Base-by-base conservation (phyloP, 169 alveolate species). In the Cryptosporidium bovis region DNA sequence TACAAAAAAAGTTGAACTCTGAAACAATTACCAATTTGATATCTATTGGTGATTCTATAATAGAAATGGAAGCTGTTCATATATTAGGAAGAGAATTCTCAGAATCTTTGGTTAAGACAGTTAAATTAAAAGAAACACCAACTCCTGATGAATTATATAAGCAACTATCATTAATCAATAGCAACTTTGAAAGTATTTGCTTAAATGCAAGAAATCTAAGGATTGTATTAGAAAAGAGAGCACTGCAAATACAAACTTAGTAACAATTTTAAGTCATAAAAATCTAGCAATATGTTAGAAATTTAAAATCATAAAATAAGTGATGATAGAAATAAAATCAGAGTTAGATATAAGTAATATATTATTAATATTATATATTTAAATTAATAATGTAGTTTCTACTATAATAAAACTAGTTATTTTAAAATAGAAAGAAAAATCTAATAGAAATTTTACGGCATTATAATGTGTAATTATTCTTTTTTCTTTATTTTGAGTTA, bases 61-160 rank as follows among this genome's bases (percentile, higher is more conserved):
- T 96, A 64, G 99, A 97, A 92, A 96, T 97, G 92, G 99, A 96
- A 65, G 99, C 99, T 5, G 97, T 97, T 31, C 98, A 96, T 83
- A 93, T 94, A 27, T 91, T 97, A 90, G 98, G 98, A 16, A 90
- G 93, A 90, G 94, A 93, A 83, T 97, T 96, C 82, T 91, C 93
- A 48, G 94, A 94, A 85, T 97, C 97, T 12, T 90, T 95, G 24
- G 95, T 97, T n/a, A 97, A 97, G 82, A 97, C 99, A 8, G 94
- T 97, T 40, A 96, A 97, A 91, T 95, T 97, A 83, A 92, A 96
- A 68, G 98, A 96, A 90, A 65, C 93, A 20, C 99, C 98, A 10
- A 93, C 95, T 31, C 98, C 98, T 1, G 98, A 96, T 51, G 99
- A 97, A 83, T 92, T 97, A 48, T 93, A 93, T 31, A 95, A 96